A percentile compares a stretch with the other conserved stretches of the same genome.
Conservation (phyloP, 192 early-diverging fungal genomes). For the Phlyctochytrium arcticum region DNA sequence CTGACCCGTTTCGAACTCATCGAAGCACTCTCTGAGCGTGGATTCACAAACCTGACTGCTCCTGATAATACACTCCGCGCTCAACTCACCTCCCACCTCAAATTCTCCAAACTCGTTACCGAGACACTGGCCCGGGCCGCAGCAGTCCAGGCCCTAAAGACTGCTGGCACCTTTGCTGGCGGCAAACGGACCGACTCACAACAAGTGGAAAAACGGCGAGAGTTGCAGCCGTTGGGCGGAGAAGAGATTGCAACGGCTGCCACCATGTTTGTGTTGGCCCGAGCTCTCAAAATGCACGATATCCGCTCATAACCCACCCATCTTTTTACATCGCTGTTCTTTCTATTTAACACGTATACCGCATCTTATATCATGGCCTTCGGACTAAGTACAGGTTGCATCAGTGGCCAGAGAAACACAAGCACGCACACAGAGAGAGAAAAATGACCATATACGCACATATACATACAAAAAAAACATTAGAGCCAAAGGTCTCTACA, state of each 20-base stretch:
- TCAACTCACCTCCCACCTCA: background rate
- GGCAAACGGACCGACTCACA: background rate
- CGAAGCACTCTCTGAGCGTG: conserved; percentile 10
- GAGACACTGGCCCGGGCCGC: background rate
- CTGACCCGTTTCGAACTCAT: conserved; percentile 5
- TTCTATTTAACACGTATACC: too few species aligned
- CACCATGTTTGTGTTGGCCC: conserved; percentile 2
- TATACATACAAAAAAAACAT: too few species aligned
- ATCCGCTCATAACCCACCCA: too few species aligned
- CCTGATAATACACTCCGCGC: background rate
- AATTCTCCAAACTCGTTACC: background rate
- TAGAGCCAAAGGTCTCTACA: too few species aligned
- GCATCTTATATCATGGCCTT: too few species aligned
- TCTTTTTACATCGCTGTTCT: too few species aligned
- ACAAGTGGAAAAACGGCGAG: background rate
- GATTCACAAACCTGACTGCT: background rate
- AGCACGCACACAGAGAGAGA: too few species aligned
- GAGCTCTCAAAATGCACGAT: background rate
- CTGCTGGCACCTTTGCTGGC: background rate
- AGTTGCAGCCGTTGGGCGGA: background rate
- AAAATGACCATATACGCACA: too few species aligned
- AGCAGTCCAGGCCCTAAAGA: background rate
- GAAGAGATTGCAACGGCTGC: conserved; percentile 8
- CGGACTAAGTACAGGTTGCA: too few species aligned
- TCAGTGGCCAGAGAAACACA: too few species aligned